Evolutionary conservation across 75 land plant species (phyloP).

Genomic region (Selaginella moellendorffii): DNA sequence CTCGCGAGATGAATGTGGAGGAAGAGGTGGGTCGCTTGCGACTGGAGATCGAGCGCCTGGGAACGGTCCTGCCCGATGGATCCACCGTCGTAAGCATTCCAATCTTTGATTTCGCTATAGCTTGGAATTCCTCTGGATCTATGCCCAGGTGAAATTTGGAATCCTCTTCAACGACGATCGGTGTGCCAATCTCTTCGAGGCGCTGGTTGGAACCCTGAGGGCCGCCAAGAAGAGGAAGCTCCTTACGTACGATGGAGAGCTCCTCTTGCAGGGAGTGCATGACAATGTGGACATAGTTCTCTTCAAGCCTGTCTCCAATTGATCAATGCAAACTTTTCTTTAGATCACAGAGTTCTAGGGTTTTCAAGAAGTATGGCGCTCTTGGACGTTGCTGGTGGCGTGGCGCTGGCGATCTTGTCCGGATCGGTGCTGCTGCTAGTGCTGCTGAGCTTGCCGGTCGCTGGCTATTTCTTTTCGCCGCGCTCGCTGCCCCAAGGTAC

Average conservation of each 20-base stretch:
- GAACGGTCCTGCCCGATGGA: background rate
- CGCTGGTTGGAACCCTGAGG: constrained; percentile 85
- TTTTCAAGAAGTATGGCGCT: too few species aligned
- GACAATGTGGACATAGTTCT: constrained; percentile 89
- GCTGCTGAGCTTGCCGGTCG: too few species aligned
- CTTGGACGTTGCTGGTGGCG: too few species aligned
- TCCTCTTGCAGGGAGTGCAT: constrained; percentile 93
- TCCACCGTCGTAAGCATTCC: background rate
- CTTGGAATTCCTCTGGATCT: background rate
- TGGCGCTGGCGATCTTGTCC: too few species aligned
- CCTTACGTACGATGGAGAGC: constrained; percentile 74
- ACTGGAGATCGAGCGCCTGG: background rate
- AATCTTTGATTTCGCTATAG: background rate
- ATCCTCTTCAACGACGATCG: constrained; percentile 83
- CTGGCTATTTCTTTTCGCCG: too few species aligned
- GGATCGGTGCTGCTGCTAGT: too few species aligned
- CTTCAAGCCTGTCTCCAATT: constrained; percentile 36
- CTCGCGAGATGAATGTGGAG: background rate
- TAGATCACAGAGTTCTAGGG: too few species aligned
- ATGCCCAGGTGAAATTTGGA: constrained; percentile 72
- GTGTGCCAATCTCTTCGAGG: constrained; percentile 96
- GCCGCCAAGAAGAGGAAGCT: constrained; percentile 94
- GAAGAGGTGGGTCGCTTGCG: background rate
- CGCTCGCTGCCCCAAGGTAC: too few species aligned
- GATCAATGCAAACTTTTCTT: too few species aligned